Base-by-base conservation (phyloP, 257 asterid genomes). In the Solanum virginianum region DNA sequence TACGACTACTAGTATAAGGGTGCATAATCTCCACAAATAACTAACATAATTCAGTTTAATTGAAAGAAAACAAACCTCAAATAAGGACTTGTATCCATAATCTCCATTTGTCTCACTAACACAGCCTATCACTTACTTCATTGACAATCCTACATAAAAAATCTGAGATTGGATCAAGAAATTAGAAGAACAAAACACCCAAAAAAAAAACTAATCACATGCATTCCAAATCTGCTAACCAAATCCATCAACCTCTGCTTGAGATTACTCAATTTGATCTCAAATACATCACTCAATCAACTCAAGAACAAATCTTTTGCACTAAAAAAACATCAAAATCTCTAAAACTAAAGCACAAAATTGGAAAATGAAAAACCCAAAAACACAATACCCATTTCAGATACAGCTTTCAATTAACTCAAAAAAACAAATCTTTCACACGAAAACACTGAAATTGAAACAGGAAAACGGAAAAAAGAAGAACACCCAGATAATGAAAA, bases 81-180 rank as follows among this genome's bases (percentile, higher is more conserved):
- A 88, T 90, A 87, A 14, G 97, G 91, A 90, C 90, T 86, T 74
- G 93, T 71, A 84, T 94, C 93, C 81, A 85, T 83, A 85, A 84
- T 89, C 74, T 87, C 89, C 74, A 91, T 95, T 90, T 89, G 79
- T 55, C 62, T n/a, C 49, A 47, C 79, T 47, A 81, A 86, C 57
- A 39, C 39, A 81, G 84, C 83, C 86, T 88, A 83, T 77, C 84
- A 89, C 85, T 74, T 83, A 88, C 89, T 86, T 69, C 87, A 87
- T 77, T 57, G 15, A 20, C 59, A 75, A 43, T 84, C 89, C 90
- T 45, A 36, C 57, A 47, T 1, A 39, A 43, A 72, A 3, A 39
- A 26, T 53, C 82, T 79, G 82, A 47, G 53, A 79, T 77, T 79
- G 62, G 29, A 79, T 11, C 82, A 53, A 79, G 16, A 79, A 79